A percentile compares a stretch with the other conserved stretches of the same genome.
Evolutionary conservation across 148 eudicot species (phyloP).

Genomic region (Fagopyrum homotropicum): DNA sequence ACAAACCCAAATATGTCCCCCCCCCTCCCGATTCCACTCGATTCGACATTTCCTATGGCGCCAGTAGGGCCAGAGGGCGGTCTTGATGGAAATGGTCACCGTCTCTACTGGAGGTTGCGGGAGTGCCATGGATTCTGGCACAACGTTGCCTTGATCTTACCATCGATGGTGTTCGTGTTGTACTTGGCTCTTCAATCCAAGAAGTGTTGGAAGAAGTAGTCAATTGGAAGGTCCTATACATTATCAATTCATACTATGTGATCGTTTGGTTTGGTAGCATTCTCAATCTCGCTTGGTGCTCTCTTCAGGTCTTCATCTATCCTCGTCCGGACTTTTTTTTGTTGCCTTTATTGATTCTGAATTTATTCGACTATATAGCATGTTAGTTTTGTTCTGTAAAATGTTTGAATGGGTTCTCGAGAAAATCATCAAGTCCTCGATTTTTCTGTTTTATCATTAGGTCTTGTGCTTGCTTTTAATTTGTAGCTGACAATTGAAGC

Average conservation of each 20-base stretch:
- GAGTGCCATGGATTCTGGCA: slow-evolving; percentile 71
- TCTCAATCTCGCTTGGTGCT: slow-evolving; percentile 72
- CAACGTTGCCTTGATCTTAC: slow-evolving; percentile 39
- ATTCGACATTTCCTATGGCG: slow-evolving; percentile 10
- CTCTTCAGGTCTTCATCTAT: slow-evolving; percentile 46
- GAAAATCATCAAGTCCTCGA: no score
- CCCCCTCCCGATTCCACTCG: slow-evolving; percentile 8
- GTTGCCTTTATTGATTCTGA: background rate
- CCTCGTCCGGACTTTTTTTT: background rate
- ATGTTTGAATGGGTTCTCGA: no score
- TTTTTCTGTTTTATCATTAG: no score
- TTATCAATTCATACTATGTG: slow-evolving; percentile 56
- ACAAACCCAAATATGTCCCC: slow-evolving; percentile 5
- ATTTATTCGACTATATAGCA: background rate
- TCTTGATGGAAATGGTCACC: slow-evolving; percentile 14
- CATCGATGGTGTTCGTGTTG: slow-evolving; percentile 41
- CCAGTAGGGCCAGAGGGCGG: slow-evolving; percentile 8
- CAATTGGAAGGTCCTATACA: slow-evolving; percentile 46
- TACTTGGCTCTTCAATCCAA: slow-evolving; percentile 53
- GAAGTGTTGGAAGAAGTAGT: slow-evolving; percentile 45
- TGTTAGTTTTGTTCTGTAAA: no score
- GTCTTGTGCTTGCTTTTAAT: no score
- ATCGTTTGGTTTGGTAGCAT: slow-evolving; percentile 56
- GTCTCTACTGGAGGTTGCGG: slow-evolving; percentile 32
- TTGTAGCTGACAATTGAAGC: no score